phyloP scores from a whole-genome alignment of 495 filamentous ascomycete genomes.

The Trichoderma asperelloides region DNA sequence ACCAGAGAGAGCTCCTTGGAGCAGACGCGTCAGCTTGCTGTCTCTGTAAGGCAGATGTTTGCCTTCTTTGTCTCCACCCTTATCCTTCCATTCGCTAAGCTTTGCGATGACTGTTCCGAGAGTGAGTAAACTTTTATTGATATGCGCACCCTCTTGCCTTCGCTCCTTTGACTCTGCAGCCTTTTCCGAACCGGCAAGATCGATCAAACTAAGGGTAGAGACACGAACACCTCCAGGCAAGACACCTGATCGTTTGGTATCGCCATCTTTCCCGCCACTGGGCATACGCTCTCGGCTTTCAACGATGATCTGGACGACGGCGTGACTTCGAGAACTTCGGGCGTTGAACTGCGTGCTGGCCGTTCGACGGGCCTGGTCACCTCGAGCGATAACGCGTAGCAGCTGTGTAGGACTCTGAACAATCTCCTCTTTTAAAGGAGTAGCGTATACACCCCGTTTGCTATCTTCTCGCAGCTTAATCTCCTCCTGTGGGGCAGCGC shows the following conservation, averaged over 20 bases:
- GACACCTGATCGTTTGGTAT: conserved; percentile 62
- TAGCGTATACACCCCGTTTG: conserved; percentile 94
- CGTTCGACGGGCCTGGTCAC: conserved; percentile 81
- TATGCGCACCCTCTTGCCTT: conserved; percentile 90
- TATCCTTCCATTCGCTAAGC: conserved; percentile 75
- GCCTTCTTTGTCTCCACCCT: conserved; percentile 64
- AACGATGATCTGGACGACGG: conserved; percentile 96
- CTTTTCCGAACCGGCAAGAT: conserved; percentile 91
- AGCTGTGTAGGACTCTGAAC: conserved; percentile 96
- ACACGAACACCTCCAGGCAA: conserved; percentile 87
- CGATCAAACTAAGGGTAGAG: conserved; percentile 89
- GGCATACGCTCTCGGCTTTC: conserved; percentile 83
- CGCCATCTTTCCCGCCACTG: conserved; percentile 35
- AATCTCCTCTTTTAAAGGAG: conserved; percentile 93
- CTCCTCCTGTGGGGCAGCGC: conserved; percentile 57
- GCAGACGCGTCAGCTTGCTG: conserved; percentile 87
- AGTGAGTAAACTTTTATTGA: conserved; percentile 95
- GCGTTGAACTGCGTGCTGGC: conserved; percentile 94
- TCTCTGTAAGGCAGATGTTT: conserved; percentile 94
- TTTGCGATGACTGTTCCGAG: conserved; percentile 90
- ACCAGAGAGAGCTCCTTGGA: conserved; percentile 89
- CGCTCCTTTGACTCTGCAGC: conserved; percentile 93
- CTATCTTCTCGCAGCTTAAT: conserved; percentile 95
- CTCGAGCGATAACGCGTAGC: conserved; percentile 86
- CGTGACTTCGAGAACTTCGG: conserved; percentile 92